A percentile compares a stretch with the other conserved stretches of the same genome.
These are phyloP conservation scores for Aspergillus texensis DNA, from an alignment of 2,329 filamentous ascomycete species.

Conservation along the genomic window DNA sequence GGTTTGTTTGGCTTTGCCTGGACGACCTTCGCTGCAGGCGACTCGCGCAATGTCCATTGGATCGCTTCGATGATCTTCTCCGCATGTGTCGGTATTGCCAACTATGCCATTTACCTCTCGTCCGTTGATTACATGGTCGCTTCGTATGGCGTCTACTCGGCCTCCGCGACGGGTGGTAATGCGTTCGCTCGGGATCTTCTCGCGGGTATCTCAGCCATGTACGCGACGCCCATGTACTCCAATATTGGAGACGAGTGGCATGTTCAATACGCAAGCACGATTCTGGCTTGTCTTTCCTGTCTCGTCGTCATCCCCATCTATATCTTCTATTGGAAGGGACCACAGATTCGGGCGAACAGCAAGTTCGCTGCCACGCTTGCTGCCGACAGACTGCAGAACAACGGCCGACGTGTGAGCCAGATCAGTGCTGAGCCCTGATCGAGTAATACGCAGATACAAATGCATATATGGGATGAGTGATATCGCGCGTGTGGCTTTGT, in stretches of 20 bases:
- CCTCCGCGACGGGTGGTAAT: conserved; percentile 74
- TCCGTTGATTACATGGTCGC: conserved; percentile 77
- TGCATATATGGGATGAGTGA: not conserved
- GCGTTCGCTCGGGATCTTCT: conserved; percentile 73
- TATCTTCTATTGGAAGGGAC: conserved; percentile 65
- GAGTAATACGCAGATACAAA: not conserved
- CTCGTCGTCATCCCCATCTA: conserved; percentile 64
- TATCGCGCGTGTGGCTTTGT: not conserved
- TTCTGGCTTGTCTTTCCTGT: conserved; percentile 61
- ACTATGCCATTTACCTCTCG: conserved; percentile 72
- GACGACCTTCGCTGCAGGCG: conserved; percentile 62
- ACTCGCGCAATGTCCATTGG: conserved; percentile 61
- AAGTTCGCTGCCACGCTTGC: conserved; percentile 63
- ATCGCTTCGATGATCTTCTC: conserved; percentile 68
- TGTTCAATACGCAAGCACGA: conserved; percentile 59
- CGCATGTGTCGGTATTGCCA: conserved; percentile 69
- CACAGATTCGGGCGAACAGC: conserved; percentile 57
- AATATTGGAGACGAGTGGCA: conserved; percentile 60
- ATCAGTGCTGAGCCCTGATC: conserved; percentile 15
- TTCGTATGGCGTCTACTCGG: conserved; percentile 71
- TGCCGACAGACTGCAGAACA: conserved; percentile 23
- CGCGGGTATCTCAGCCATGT: conserved; percentile 69
- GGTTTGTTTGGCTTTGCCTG: conserved; percentile 71
- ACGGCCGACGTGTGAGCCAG: conserved; percentile 31
- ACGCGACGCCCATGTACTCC: conserved; percentile 64